A percentile compares a stretch with the other conserved stretches of the same genome.
Conservation (phyloP, 106 monocot species). For the Acorus gramineus region DNA sequence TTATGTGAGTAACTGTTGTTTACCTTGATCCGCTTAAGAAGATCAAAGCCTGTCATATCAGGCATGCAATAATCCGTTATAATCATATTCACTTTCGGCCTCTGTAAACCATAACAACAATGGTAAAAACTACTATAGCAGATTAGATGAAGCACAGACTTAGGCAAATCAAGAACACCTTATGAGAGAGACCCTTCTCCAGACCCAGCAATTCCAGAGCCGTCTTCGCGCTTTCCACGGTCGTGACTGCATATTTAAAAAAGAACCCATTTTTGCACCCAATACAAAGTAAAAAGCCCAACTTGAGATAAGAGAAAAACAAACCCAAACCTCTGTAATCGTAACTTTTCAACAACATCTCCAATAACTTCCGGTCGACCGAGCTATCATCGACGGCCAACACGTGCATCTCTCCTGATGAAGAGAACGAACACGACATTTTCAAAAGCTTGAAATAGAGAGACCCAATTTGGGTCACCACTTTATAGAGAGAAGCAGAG, state of each 20-base stretch:
- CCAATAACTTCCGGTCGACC: too few species aligned
- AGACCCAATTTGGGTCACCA: too few species aligned
- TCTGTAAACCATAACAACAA: constrained; percentile 17
- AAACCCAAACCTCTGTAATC: constrained; percentile 31
- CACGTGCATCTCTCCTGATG: background rate
- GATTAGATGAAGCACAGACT: background rate
- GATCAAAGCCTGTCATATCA: constrained; percentile 75
- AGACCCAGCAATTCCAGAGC: constrained; percentile 40
- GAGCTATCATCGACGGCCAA: too few species aligned
- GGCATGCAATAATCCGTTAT: constrained; percentile 89
- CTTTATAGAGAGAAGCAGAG: too few species aligned
- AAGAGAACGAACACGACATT: too few species aligned
- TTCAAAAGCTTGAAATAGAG: too few species aligned
- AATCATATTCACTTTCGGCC: constrained; percentile 63
- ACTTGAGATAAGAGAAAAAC: background rate
- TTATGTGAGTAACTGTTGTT: background rate
- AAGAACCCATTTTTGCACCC: background rate
- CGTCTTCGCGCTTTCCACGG: constrained; percentile 34
- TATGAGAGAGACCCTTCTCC: constrained; percentile 12
- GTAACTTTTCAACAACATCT: background rate
- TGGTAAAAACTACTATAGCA: background rate
- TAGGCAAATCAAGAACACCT: background rate
- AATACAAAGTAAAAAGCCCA: background rate
- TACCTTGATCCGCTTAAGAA: constrained; percentile 63
- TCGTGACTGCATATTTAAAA: constrained; percentile 25